phyloP scores from a whole-genome alignment of 306 rosid genomes.

The Morella rubra region DNA sequence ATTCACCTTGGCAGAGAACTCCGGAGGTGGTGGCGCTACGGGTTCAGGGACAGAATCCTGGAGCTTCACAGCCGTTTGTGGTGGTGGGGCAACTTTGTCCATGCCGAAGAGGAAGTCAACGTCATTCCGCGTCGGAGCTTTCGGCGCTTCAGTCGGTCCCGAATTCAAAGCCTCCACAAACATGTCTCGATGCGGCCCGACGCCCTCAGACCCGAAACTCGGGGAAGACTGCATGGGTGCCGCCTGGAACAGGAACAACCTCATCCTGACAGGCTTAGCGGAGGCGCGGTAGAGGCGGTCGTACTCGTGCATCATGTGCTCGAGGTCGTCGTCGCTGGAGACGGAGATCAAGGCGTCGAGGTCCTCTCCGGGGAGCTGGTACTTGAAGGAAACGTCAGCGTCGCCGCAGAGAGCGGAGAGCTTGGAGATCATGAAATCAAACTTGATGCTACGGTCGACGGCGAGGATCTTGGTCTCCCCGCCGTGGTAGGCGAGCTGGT shows the following conservation, averaged over 20 bases:
- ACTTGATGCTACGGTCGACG: slow-evolving; percentile 71
- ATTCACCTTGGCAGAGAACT: slow-evolving; percentile 33
- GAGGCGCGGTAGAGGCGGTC: slow-evolving; percentile 83
- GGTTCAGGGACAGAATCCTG: slow-evolving; percentile 52
- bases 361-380: slow-evolving; percentile 96
- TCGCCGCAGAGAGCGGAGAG: slow-evolving; percentile 62
- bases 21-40: slow-evolving; percentile 37
- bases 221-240: slow-evolving; percentile 10
- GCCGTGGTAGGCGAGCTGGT: slow-evolving; percentile 77
- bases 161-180: slow-evolving; percentile 59
- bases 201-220: slow-evolving; percentile 42
- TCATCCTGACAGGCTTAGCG: slow-evolving; percentile 69
- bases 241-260: slow-evolving; percentile 60
- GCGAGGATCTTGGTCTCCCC: slow-evolving; percentile 96
- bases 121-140: slow-evolving; percentile 39
- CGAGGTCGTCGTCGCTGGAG: slow-evolving; percentile 87
- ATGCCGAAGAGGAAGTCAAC: slow-evolving; percentile 66
- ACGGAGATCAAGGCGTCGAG: slow-evolving; percentile 93
- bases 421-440: slow-evolving; percentile 50
- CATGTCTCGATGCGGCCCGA: slow-evolving; percentile 47
- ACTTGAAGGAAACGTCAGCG: slow-evolving; percentile 66
- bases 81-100: slow-evolving; percentile 47
- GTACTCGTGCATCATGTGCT: slow-evolving; percentile 95
- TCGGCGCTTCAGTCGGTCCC: slow-evolving; percentile 41
- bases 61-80: slow-evolving; percentile 29